A percentile compares a stretch with the other conserved stretches of the same genome.
Evolutionary conservation across 2,329 filamentous ascomycete genomes (phyloP).

Genomic region (Phaeophleospora eucalypticola): DNA sequence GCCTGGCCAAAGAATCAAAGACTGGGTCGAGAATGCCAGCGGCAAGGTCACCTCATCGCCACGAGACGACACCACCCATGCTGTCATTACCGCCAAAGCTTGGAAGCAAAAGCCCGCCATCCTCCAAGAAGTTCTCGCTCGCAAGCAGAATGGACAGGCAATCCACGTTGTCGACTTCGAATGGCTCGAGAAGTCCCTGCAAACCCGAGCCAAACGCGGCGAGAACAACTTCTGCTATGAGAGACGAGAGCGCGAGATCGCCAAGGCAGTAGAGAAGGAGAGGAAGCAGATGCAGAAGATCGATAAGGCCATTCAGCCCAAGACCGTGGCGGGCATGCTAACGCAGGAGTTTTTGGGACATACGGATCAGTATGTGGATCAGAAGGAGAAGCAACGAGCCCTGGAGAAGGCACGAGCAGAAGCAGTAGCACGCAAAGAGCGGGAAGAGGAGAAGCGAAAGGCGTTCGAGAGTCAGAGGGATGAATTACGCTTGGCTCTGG

Average conservation of each 20-base stretch:
- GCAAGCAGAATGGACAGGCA: constrained; percentile 11
- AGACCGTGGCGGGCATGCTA: constrained; percentile 18
- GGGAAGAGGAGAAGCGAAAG: constrained; percentile 23
- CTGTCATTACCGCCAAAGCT: constrained; percentile 62
- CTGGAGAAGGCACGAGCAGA: constrained; percentile 18
- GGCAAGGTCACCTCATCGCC: constrained; percentile 55
- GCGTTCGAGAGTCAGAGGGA: constrained; percentile 16
- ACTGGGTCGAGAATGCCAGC: constrained; percentile 62
- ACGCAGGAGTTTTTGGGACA: constrained; percentile 36
- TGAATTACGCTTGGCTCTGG: constrained; percentile 1
- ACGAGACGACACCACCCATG: constrained; percentile 60
- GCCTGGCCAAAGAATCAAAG: constrained; percentile 40
- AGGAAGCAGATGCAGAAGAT: constrained; percentile 31
- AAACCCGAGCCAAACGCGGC: constrained; percentile 28
- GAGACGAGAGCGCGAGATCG: constrained; percentile 1
- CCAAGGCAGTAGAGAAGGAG: constrained; percentile 12
- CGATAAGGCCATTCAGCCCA: constrained; percentile 22
- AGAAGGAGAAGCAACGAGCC: constrained; percentile 32
- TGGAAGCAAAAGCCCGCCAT: constrained; percentile 38
- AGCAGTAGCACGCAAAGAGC: constrained; percentile 30
- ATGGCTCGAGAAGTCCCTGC: constrained; percentile 50
- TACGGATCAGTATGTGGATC: constrained; percentile 21
- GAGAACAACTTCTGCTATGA: constrained; percentile 35
- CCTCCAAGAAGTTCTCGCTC: constrained; percentile 11
- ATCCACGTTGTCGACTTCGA: constrained; percentile 39